Base-by-base conservation (phyloP, 2,329 filamentous ascomycete species). In the Venturia asperata region DNA sequence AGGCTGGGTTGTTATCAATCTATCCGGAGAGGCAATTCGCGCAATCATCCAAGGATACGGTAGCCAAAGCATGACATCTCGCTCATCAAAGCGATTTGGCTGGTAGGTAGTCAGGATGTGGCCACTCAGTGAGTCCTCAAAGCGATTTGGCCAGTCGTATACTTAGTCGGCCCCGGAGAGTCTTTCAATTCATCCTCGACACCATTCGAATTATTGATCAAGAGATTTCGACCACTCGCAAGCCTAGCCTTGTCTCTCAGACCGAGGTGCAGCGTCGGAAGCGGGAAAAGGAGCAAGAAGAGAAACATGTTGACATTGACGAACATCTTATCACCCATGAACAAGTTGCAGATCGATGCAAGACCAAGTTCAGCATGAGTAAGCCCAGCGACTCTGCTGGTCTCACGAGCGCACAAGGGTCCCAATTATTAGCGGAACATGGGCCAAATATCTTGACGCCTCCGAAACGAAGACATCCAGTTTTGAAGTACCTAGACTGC, bases 341-440 rank as follows among this genome's bases (percentile, higher is more conserved):
- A 58, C 47, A 64, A 27, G 47, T 64, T 19, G 47, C 47, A 9
- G 49, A 64, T 7, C 39, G 47, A 30, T 64, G 60, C 47, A 64
- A 55, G 21, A 64, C 62, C 17, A 21, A 21, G 11, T 58, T 64
- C 27, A 34, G 41, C 62, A 37, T 64, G 27, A 19, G 21, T 5
- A 56, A 56, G 37, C 62, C 62, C 21, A 47, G 24, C 2, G 41
- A 56, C 15, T 64, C 62, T 21, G 11, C n/a, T 37, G 62, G 62
- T 7, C 43, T 64, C 5, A 60, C 45, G 4, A 42, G 24, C 10
- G 45, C 37, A 17, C 47, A 64, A 58, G 62, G 24, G 5, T 27
- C 9, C 17, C 34, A 55, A 24, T 62, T 64, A 24, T 47, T 64
- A 27, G n/a, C 27, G 15, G 24, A 55, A 7, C 47, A 64, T 34